Base-by-base conservation (phyloP, 805 yeast species). In the Kazachstania viticola region DNA sequence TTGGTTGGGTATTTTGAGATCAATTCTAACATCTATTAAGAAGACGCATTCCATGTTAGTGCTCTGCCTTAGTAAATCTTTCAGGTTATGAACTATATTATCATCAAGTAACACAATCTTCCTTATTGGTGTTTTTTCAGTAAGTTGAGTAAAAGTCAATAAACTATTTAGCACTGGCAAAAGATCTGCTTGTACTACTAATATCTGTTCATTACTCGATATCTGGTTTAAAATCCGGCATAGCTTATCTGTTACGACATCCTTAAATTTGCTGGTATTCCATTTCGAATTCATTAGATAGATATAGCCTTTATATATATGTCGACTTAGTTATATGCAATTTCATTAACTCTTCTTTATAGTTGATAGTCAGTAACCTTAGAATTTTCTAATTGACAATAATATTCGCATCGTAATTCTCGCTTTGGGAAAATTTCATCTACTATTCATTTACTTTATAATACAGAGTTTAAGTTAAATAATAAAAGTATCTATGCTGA, bases 71-170 rank as follows among this genome's bases (percentile, higher is more conserved):
- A 36, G 8, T 5, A 51, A 30, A 17, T 39, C 38, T 2, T 34
- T 17, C 3, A 52, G 21, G 17, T 42, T 49, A n/a, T 22, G 24
- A 1, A 25, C 17, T 9, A 44, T 29, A 27, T 48, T 43, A 9
- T 46, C 44, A 32, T 46, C 48, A 5, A 46, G 30, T 4, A 44
- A 32, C 3, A 47, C 39, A n/a, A 54, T 42, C 28, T 51, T 50
- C 13, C 41, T 33, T 11, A 52, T 53, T 4, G 44, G 42, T 4
- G 56, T 53, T 3, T 36, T 29, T 12, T 44, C 39, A 5, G 48
- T 50, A 34, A 54, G 35, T 26, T 48, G 46, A 14, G 49, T 41
- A 24, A 53, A 54, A 3, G 50, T 44, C 19, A 52, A 27, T 7
- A 54, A 27, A 4, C 30, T 35, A 30, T 51, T 49, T 15, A 54